Evolutionary conservation across 2,329 filamentous ascomycete genomes (phyloP).

Genomic region (Alternaria arbusti): DNA sequence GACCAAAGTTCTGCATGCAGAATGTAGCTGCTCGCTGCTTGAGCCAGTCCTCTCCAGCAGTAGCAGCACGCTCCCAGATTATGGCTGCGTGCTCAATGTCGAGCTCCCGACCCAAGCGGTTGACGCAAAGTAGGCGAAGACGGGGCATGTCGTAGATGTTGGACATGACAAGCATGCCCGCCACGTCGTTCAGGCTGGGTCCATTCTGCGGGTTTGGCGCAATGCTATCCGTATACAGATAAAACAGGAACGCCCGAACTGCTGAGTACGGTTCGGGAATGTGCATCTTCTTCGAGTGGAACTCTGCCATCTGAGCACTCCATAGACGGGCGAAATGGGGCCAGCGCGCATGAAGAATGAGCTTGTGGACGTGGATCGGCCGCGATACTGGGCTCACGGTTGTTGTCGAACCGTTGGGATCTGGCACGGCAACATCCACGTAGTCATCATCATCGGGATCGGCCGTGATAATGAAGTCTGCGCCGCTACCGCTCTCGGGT

Average conservation of each 20-base stretch:
- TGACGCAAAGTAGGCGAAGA: constrained; percentile 87
- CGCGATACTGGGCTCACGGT: constrained; percentile 61
- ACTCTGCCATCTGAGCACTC: constrained; percentile 94
- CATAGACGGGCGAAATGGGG: constrained; percentile 94
- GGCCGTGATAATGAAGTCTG: constrained; percentile 91
- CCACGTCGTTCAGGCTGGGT: constrained; percentile 77
- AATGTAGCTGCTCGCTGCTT: constrained; percentile 86
- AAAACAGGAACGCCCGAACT: constrained; percentile 93
- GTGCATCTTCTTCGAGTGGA: constrained; percentile 96
- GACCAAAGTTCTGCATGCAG: constrained; percentile 93
- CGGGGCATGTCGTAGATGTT: constrained; percentile 98
- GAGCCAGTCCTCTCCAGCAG: constrained; percentile 92
- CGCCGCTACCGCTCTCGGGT: constrained; percentile 82
- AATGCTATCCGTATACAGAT: constrained; percentile 96
- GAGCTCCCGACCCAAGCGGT: constrained; percentile 85
- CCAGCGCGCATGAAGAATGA: constrained; percentile 95
- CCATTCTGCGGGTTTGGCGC: constrained; percentile 53
- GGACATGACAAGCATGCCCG: constrained; percentile 93
- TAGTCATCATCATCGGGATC: constrained; percentile 76
- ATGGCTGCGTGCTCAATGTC: constrained; percentile 94
- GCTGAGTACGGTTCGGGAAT: constrained; percentile 95
- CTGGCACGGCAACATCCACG: constrained; percentile 61
- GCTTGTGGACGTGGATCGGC: constrained; percentile 92
- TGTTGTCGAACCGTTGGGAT: constrained; percentile 45
- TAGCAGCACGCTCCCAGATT: constrained; percentile 91